Evolutionary conservation across 2,329 filamentous ascomycete species (phyloP), one percentile per base, ranked within the genome.

Genomic region (Monascus ruber): DNA sequence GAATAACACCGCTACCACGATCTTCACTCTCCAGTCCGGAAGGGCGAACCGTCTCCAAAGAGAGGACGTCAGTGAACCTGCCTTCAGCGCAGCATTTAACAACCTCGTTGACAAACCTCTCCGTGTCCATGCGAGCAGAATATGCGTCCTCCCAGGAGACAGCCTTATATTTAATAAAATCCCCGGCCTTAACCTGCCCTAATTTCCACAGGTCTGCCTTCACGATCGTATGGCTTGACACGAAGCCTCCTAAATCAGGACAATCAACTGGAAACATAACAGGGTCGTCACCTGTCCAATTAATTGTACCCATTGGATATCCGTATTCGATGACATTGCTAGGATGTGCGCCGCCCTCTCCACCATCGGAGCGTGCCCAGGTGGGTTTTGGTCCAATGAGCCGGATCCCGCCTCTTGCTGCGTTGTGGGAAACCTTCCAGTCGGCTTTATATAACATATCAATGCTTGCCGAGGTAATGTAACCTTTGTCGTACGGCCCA

Each of bases 401-500:
- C 5, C 77, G 68, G 25, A 81, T 74, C 0, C 76, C 78, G 32
- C 70, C 74, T 41, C 78, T 64, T 8, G 72, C 73, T 1, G 73
- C 70, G 42, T 81, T 80, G 47, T 81, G 76, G 0, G 71, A 74
- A 2, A 81, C 64, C 36, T 73, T 74, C 72, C 74, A 79, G n/a
- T 66, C 58, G 0, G 70, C 72, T 4, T 59, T 56, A 54, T 77
- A 81, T 2, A 81, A 64, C 59, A 72, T 73, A 6, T 74, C 66
- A 36, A 76, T 68, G 39, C 73, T 73, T 37, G 74, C 68, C 0
- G 63, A 51, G 0, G 62, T 51, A 7, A 78, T 55, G 45, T 72
- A 76, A 1, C 70, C 74, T 39, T 72, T 66, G 33, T 74, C 70
- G 37, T 77, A 74, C 0, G 74, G 74, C 0, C 74, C 74, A 5